Base-by-base conservation (phyloP, 2,329 filamentous ascomycete genomes). In the Ophiostoma sp. region DNA sequence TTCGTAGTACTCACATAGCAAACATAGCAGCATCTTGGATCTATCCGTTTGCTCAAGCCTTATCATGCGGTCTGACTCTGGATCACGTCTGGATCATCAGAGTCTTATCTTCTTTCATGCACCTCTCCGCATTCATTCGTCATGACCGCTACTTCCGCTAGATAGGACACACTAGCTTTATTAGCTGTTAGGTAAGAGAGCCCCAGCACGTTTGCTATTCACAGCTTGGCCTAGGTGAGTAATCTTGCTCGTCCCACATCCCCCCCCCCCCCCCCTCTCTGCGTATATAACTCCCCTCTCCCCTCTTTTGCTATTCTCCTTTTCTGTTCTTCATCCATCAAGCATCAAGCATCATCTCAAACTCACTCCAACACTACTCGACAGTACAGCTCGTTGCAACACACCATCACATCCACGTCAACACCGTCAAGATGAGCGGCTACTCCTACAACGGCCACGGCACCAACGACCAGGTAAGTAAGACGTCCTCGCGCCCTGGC, bases 401-500 rank as follows among this genome's bases (percentile, higher is more conserved):
- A 27, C 11, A 1, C 36, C 44, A 36, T 47, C 16, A 14, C 40
- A 27, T 18, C 44, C n/a, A 64, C n/a, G 18, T 3, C 41, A 14
- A 36, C 27, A 41, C 40, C 18, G 42, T 38, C 44, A 70, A 6
- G 9, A 72, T 71, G 69, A 63, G 62, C 69, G 77, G 70, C 64
- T 84, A 79, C 76, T 74, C 73, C 1, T 79, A 80, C 78, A 83
- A 81, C 74, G 77, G 79, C 77, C 79, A 76, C 73, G 88, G 88
- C 75, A 87, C 83, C 76, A 90, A 90, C 78, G 84, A 76, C 77
- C 81, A 87, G 81, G 87, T 87, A 78, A 70, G 76, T 27, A 27
- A 27, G 27, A 27, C 27, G 72, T 49, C 8, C 9, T 40, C n/a
- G n/a, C n/a, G n/a, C n/a, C n/a, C n/a, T 44, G 7, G 9, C 5